phyloP scores from a whole-genome alignment of 306 rosid species.

The Elaeagnus macrophylla region DNA sequence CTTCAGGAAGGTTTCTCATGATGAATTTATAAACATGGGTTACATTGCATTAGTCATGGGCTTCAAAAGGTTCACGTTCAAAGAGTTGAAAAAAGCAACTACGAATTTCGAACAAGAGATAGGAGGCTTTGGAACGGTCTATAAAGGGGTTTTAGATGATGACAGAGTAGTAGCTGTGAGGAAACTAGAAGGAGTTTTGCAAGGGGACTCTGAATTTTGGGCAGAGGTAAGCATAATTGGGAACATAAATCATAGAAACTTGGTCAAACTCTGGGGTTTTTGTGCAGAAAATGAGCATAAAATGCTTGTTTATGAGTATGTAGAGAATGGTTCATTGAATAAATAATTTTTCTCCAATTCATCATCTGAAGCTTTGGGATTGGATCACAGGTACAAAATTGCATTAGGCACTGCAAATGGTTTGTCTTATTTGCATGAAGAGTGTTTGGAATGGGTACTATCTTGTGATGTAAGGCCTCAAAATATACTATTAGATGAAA shows the following conservation, averaged over 20 bases:
- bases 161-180: constrained; percentile 31
- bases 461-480: constrained; percentile 39
- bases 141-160: constrained; percentile 30
- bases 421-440: constrained; percentile 38
- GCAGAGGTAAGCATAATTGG: constrained; percentile 39
- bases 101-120: constrained; percentile 20
- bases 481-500: constrained; percentile 27
- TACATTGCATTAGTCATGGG: constrained; percentile 24
- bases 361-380: neutral
- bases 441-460: constrained; percentile 38
- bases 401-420: constrained; percentile 41
- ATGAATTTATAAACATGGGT: constrained; percentile 28
- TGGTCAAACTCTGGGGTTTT: constrained; percentile 36
- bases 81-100: constrained; percentile 20
- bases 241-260: constrained; percentile 30
- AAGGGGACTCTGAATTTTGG: constrained; percentile 40
- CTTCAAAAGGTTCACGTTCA: constrained; percentile 20
- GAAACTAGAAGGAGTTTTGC: constrained; percentile 33
- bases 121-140: constrained; percentile 26
- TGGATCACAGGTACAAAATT: constrained; percentile 26
- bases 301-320: constrained; percentile 31
- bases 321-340: constrained; percentile 30
- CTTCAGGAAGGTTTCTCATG: constrained; percentile 15
- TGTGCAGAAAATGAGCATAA: constrained; percentile 27
- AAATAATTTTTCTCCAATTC: constrained; percentile 6